Base-by-base conservation (phyloP, 768 basidiomycete species). In the Goffeauzyma gilvescens region DNA sequence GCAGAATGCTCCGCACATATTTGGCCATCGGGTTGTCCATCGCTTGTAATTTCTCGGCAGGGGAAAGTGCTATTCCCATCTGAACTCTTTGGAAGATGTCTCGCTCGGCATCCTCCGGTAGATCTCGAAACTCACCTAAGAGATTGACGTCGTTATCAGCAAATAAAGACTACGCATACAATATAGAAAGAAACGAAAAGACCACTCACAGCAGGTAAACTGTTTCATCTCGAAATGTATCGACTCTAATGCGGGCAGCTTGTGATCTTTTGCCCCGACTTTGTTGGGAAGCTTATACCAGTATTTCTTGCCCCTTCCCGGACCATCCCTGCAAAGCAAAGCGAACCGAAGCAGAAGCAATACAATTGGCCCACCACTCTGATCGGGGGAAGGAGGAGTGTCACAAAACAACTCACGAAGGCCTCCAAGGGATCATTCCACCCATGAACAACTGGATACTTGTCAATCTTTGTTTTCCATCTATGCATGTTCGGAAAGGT, bases 31-130 rank as follows among this genome's bases (percentile, higher is more conserved):
- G 46, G 8, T 41, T 42, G 18, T 26, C 21, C 27, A 48, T 24
- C 1, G 46, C 46, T 33, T 48, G 46, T 4, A 48, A 31, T n/a
- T 43, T 42, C 25, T 48, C 46, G 6, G 46, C 46, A 24, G 41
- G 34, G 4, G 46, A 38, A 6, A 48, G 30, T 12, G 41, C 33
- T 27, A 48, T 36, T 32, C 46, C 46, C 17, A 48, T 26, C 15
- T 48, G 46, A 2, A 48, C 46, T n/a, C 46, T 21, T 33, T 48
- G 41, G 42, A 48, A 48, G 32, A 48, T 48, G n/a, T 48, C 46
- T 27, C 46, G 15, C 22, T 48, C 46, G 3, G 35, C 30, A 9
- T 32, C 31, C 36, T 48, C 46, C 8, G 41, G 42, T 25, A 48
- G 17, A 23, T 34, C 31, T 7, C 39, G 27, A 15, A 48, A 48